Conservation (phyloP, 176 grass and related monocot genomes). For the Phoenix roebelenii region DNA sequence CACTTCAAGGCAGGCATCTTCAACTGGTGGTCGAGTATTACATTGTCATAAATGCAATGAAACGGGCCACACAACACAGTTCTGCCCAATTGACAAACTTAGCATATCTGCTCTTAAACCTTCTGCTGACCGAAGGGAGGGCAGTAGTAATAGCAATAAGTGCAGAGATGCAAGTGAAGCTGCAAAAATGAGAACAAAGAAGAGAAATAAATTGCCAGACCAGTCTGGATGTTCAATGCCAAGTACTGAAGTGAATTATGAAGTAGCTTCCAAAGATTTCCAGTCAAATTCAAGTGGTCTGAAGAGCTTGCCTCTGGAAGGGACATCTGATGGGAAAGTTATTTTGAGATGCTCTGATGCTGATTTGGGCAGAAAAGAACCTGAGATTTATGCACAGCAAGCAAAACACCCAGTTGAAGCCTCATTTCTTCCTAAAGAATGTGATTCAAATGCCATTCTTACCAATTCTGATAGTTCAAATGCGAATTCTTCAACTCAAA, state of each 20-base stretch:
- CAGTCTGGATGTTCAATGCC: constrained; percentile 26
- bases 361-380: background rate
- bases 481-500: constrained; percentile 22
- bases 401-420: background rate
- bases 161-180: constrained; percentile 25
- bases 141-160: constrained; percentile 23
- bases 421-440: constrained; percentile 17
- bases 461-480: constrained; percentile 19
- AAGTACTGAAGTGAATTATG: constrained; percentile 18
- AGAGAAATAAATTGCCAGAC: constrained; percentile 19
- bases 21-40: constrained; percentile 13
- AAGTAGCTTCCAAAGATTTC: constrained; percentile 29
- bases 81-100: constrained; percentile 46
- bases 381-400: background rate
- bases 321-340: constrained; percentile 18
- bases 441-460: constrained; percentile 10
- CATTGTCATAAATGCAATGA: constrained; percentile 73
- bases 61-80: constrained; percentile 59
- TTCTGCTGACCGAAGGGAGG: no score
- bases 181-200: constrained; percentile 14
- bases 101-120: constrained; percentile 29
- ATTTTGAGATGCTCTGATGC: constrained; percentile 9
- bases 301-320: constrained; percentile 22
- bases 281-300: constrained; percentile 16
- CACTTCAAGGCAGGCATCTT: constrained; percentile 29